These are phyloP conservation scores for Phoma herbarum DNA, from an alignment of 2,329 filamentous ascomycete species.

Conservation along the genomic window DNA sequence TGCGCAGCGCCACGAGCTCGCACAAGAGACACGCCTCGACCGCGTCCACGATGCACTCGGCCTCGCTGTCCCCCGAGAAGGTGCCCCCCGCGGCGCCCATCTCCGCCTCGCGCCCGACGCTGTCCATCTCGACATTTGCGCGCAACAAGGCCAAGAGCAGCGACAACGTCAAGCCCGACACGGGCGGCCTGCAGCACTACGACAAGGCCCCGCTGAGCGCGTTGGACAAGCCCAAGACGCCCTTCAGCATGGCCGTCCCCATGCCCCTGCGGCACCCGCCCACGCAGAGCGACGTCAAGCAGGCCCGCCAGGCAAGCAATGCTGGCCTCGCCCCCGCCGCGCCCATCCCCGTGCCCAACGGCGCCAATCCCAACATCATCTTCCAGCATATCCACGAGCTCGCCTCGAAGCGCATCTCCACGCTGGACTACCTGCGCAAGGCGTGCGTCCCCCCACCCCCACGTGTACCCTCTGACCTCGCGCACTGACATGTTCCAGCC, in stretches of 20 bases:
- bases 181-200: constrained; percentile 24
- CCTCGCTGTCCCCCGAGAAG: constrained; percentile 50
- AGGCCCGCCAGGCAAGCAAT: constrained; percentile 28
- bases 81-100: constrained; percentile 28
- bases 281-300: constrained; percentile 40
- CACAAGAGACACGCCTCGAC: constrained; percentile 46
- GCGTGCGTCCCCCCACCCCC: constrained; percentile 66
- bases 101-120: constrained; percentile 43
- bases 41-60: constrained; percentile 40
- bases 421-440: constrained; percentile 90
- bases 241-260: constrained; percentile 44
- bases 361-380: constrained; percentile 62
- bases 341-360: constrained; percentile 39
- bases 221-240: constrained; percentile 47
- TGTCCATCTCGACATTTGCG: constrained; percentile 51
- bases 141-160: constrained; percentile 48
- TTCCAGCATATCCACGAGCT: constrained; percentile 81
- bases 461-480: too few relatives aligned
- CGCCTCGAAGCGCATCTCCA: constrained; percentile 91
- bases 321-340: constrained; percentile 41
- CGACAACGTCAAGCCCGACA: constrained; percentile 44
- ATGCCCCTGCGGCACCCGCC: constrained; percentile 39
- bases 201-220: constrained; percentile 46
- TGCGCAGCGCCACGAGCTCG: constrained; percentile 49
- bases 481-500: constrained; percentile 63